These are phyloP conservation scores for Fusarium palustre DNA, from an alignment of 2,329 filamentous ascomycete species.

Conservation along the genomic window DNA sequence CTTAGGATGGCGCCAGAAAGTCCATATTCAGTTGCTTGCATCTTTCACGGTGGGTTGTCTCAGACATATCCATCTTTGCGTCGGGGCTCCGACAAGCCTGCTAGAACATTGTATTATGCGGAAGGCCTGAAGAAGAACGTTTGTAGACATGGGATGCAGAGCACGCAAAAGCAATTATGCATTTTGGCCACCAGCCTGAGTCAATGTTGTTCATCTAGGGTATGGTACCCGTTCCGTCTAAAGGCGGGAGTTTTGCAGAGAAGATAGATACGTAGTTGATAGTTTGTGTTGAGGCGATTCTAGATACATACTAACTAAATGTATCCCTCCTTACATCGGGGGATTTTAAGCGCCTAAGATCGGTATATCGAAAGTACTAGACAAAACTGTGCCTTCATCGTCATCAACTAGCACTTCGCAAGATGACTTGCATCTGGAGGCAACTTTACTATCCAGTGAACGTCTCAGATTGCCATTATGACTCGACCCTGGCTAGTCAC, in stretches of 20 bases:
- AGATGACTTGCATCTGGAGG: not conserved
- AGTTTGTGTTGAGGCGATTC: not conserved
- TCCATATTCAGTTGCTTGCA: not conserved
- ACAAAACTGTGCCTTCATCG: not conserved
- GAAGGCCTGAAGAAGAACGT: not conserved
- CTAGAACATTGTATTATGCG: not conserved
- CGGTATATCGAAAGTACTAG: too few relatives aligned
- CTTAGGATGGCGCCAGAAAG: not conserved
- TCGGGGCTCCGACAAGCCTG: accelerated
- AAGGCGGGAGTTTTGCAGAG: not conserved
- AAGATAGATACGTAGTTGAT: not conserved
- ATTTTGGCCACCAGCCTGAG: not conserved
- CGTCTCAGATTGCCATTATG: too few relatives aligned
- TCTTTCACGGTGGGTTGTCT: not conserved
- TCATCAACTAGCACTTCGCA: not conserved
- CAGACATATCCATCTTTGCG: not conserved
- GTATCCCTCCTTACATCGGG: too few relatives aligned
- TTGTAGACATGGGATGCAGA: not conserved
- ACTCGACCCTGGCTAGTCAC: not conserved
- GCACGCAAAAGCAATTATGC: not conserved
- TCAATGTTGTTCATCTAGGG: not conserved
- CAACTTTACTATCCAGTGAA: not conserved
- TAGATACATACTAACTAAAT: too few relatives aligned
- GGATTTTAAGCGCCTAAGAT: too few relatives aligned
- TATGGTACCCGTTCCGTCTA: not conserved